These are phyloP conservation scores for Ilex aquifolium DNA, from an alignment of 257 asterid species.

Conservation along the genomic window DNA sequence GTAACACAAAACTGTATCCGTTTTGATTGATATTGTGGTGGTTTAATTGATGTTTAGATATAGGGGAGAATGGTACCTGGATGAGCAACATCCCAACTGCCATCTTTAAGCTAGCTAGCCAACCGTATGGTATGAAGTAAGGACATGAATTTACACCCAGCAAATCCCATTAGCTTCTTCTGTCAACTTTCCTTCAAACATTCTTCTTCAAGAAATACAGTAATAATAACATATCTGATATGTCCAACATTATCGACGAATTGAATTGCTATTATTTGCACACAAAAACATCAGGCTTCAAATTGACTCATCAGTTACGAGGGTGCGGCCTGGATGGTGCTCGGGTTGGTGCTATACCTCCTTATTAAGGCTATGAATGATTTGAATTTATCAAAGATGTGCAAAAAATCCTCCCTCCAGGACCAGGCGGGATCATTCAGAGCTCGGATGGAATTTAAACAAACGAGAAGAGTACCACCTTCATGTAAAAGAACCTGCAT, in stretches of 20 bases:
- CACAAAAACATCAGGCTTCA: neutral
- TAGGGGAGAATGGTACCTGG: too few species aligned
- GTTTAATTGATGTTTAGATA: too few species aligned
- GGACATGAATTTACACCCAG: too few species aligned
- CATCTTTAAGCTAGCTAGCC: too few species aligned
- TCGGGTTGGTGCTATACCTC: conserved; percentile 17
- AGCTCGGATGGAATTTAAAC: conserved; percentile 90
- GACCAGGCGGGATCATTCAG: conserved; percentile 79
- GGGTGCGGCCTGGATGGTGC: conserved; percentile 24
- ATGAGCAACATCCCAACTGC: too few species aligned
- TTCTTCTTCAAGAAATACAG: too few species aligned
- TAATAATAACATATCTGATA: too few species aligned
- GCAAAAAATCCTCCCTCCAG: conserved; percentile 49
- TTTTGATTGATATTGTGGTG: too few species aligned
- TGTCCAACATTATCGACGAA: neutral
- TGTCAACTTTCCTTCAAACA: too few species aligned
- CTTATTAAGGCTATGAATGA: conserved; percentile 16
- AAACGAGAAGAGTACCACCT: conserved; percentile 93
- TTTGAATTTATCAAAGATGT: conserved; percentile 32
- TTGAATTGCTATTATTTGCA: neutral
- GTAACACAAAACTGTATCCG: too few species aligned
- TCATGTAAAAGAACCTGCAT: conserved; percentile 91
- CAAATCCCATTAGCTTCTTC: too few species aligned
- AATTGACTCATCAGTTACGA: conserved; percentile 12
- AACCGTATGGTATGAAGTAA: too few species aligned